Percentiles rank a stretch among this genome's conserved stretches.
These are phyloP conservation scores for Pseudocercospora cruenta DNA, from an alignment of 2,329 filamentous ascomycete species.

Conservation along the genomic window DNA sequence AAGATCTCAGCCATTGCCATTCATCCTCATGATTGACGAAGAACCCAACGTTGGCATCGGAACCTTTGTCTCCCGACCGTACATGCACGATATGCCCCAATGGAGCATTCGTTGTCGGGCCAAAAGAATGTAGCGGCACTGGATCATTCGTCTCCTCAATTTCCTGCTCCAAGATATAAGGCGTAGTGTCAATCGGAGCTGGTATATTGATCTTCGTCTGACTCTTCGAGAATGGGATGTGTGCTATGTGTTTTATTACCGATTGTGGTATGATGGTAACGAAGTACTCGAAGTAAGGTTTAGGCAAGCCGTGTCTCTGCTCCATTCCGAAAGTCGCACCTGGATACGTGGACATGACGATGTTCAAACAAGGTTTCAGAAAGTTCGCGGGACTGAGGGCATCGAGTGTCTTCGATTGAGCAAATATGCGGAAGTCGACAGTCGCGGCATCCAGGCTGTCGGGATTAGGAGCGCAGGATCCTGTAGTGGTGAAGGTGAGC, in stretches of 20 bases:
- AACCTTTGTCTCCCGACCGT: slow-evolving; percentile 41
- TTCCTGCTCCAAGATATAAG: slow-evolving; percentile 41
- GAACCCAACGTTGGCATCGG: slow-evolving; percentile 42
- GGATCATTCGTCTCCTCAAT: slow-evolving; percentile 29
- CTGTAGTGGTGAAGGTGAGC: slow-evolving; percentile 47
- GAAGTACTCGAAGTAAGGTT: slow-evolving; percentile 48
- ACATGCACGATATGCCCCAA: slow-evolving; percentile 44
- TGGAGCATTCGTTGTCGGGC: slow-evolving; percentile 41
- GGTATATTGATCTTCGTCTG: slow-evolving; percentile 38
- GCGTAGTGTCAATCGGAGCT: slow-evolving; percentile 38
- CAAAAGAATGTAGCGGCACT: slow-evolving; percentile 33
- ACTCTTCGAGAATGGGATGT: slow-evolving; percentile 29
- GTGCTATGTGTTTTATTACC: slow-evolving; percentile 33
- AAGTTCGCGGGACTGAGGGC: slow-evolving; percentile 37
- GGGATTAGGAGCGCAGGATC: slow-evolving; percentile 48
- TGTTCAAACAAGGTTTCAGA: slow-evolving; percentile 46
- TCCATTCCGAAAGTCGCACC: slow-evolving; percentile 39
- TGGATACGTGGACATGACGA: slow-evolving; percentile 45
- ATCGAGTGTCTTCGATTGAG: slow-evolving; percentile 34
- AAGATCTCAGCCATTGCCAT: slow-evolving; percentile 38
- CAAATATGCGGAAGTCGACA: slow-evolving; percentile 52
- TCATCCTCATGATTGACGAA: slow-evolving; percentile 46
- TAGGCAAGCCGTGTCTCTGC: slow-evolving; percentile 45
- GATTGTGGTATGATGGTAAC: slow-evolving; percentile 42
- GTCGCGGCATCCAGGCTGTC: slow-evolving; percentile 51